These are phyloP conservation scores for Balamuthia mandrillaris DNA, from an alignment of 208 protist species.

Conservation along the genomic window DNA sequence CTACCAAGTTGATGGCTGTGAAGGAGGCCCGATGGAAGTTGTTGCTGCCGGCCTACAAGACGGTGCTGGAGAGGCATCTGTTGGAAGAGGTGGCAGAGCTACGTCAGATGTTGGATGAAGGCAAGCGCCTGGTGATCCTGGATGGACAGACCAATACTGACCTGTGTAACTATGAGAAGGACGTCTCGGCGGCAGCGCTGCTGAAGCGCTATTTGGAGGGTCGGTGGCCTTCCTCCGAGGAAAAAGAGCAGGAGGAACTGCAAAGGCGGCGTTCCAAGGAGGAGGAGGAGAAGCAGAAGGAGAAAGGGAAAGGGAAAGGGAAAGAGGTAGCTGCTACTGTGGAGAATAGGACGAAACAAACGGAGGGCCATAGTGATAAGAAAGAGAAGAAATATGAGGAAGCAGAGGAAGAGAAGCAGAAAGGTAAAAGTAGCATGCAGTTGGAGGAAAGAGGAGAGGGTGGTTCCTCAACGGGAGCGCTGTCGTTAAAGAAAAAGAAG, in stretches of 20 bases:
- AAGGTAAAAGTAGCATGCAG: background rate
- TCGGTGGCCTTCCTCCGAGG: background rate
- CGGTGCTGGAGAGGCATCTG: background rate
- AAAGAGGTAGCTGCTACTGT: background rate
- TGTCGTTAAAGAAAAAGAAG: background rate
- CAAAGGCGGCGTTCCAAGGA: background rate
- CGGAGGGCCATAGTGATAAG: background rate
- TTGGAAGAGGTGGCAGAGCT: background rate
- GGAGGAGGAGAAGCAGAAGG: background rate
- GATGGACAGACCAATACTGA: background rate
- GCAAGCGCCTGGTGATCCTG: conserved; percentile 10
- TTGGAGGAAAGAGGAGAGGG: background rate
- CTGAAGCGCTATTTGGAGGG: background rate
- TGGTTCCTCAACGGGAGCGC: background rate
- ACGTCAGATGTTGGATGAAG: background rate
- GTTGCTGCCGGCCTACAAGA: background rate
- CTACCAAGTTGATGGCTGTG: background rate
- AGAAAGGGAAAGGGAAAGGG: background rate
- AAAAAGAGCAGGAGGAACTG: background rate
- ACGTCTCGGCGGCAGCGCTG: background rate
- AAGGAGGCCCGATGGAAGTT: background rate
- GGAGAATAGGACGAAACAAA: background rate
- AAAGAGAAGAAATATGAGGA: too few relatives aligned
- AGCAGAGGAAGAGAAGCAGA: background rate
- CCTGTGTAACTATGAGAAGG: conserved; percentile 3